A percentile compares a stretch with the other conserved stretches of the same genome.
These are phyloP conservation scores for Kwoniella botswanensis DNA, from an alignment of 768 basidiomycete species.

Conservation along the genomic window DNA sequence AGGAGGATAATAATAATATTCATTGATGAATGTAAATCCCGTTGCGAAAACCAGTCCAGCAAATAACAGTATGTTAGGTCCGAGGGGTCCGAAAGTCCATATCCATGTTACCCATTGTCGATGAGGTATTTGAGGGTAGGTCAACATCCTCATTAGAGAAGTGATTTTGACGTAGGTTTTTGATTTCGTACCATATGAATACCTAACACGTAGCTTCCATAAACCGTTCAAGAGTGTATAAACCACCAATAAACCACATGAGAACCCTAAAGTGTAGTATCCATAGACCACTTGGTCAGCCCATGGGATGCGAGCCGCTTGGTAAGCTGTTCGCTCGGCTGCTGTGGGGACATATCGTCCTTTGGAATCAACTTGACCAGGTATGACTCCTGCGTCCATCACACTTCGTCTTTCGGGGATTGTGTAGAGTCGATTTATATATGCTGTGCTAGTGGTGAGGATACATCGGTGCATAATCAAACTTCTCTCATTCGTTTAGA, in stretches of 20 bases:
- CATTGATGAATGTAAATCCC: slow-evolving; percentile 16
- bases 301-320: slow-evolving; percentile 17
- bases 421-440: background rate
- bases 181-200: background rate
- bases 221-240: slow-evolving; percentile 4
- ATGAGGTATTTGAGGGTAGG: slow-evolving; percentile 5
- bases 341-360: slow-evolving; percentile 18
- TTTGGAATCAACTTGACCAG: slow-evolving; percentile 16
- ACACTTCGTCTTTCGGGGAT: background rate
- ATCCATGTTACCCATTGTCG: background rate
- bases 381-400: background rate
- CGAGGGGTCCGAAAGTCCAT: slow-evolving; percentile 23
- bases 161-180: background rate
- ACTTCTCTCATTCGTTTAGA: too few relatives aligned
- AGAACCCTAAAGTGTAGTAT: slow-evolving; percentile 14
- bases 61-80: slow-evolving; percentile 6
- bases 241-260: slow-evolving; percentile 3
- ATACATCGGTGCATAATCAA: too few relatives aligned
- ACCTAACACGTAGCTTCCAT: slow-evolving; percentile 5
- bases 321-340: slow-evolving; percentile 17
- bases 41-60: slow-evolving; percentile 3
- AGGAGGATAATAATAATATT: slow-evolving; percentile 25
- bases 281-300: slow-evolving; percentile 18
- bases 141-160: background rate
- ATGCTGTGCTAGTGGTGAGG: too few relatives aligned